Conservation (phyloP, 140 eudicot species). For the Flaveria floridana region DNA sequence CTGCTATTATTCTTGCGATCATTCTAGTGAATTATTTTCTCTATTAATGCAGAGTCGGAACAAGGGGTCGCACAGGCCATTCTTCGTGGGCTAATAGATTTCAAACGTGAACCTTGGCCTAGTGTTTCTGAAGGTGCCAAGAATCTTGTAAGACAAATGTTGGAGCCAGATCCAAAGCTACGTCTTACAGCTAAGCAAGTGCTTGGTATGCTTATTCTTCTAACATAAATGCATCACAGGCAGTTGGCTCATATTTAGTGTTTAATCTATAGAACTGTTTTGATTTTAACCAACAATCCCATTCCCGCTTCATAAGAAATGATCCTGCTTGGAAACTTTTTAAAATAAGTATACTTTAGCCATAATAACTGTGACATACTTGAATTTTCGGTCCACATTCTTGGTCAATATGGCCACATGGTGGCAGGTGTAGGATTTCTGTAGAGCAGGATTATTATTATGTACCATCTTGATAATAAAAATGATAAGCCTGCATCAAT, state of each 20-base stretch:
- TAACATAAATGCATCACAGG: constrained; percentile 16
- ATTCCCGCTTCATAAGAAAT: background rate
- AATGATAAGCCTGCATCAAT: background rate
- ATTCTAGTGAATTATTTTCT: constrained; percentile 2
- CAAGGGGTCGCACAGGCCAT: constrained; percentile 92
- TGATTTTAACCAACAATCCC: background rate
- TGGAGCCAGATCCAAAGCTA: constrained; percentile 71
- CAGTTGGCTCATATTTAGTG: background rate
- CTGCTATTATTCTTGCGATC: constrained; percentile 9
- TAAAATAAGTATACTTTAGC: background rate
- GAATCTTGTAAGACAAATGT: constrained; percentile 70
- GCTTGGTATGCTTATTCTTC: constrained; percentile 49
- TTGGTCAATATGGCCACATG: background rate
- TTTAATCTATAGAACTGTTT: background rate
- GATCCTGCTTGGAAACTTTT: background rate
- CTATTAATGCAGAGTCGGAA: constrained; percentile 63
- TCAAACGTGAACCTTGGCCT: constrained; percentile 86
- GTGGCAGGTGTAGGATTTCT: background rate
- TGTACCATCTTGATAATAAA: background rate
- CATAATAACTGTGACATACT: background rate
- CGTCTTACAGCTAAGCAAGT: constrained; percentile 82
- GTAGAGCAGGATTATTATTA: background rate
- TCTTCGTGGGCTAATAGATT: constrained; percentile 69
- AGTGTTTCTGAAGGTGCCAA: constrained; percentile 76
- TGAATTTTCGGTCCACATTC: background rate